These are phyloP conservation scores for Aspergillus sclerotiicarbonarius DNA, from an alignment of 495 filamentous ascomycete genomes.

Conservation along the genomic window DNA sequence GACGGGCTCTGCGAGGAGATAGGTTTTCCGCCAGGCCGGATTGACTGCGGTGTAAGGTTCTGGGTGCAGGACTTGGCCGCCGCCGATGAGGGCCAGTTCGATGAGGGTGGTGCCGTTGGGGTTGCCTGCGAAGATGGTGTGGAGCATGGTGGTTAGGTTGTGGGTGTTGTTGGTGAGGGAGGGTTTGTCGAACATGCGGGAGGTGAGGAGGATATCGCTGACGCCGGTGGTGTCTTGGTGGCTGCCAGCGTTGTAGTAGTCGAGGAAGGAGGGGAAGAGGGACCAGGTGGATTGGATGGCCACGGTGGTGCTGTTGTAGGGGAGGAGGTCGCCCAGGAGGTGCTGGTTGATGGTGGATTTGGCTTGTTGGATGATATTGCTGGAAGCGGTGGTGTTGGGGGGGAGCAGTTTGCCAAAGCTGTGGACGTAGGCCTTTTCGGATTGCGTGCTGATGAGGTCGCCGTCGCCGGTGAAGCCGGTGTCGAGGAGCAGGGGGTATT, in stretches of 20 bases:
- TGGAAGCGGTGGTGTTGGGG: not conserved
- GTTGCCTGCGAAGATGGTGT: slow-evolving; percentile 24
- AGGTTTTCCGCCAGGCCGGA: slow-evolving; percentile 44
- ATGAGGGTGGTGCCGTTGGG: slow-evolving; percentile 26
- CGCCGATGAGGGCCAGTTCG: slow-evolving; percentile 36
- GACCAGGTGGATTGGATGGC: slow-evolving; percentile 27
- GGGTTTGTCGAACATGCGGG: slow-evolving; percentile 37
- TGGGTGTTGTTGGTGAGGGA: slow-evolving; percentile 24
- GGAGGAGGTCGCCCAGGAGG: not conserved
- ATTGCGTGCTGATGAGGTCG: slow-evolving; percentile 27
- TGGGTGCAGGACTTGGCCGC: slow-evolving; percentile 33
- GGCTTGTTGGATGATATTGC: not conserved
- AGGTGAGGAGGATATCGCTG: slow-evolving; percentile 26
- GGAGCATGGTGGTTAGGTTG: slow-evolving; percentile 26
- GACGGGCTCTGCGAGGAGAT: slow-evolving; percentile 27
- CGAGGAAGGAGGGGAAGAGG: slow-evolving; percentile 31
- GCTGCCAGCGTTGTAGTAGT: slow-evolving; percentile 30
- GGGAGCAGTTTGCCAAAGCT: slow-evolving; percentile 28
- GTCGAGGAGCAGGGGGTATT: slow-evolving; percentile 22
- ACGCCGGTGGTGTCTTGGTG: slow-evolving; percentile 16
- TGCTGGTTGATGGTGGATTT: not conserved
- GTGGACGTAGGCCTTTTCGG: slow-evolving; percentile 33
- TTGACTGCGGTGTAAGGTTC: slow-evolving; percentile 33
- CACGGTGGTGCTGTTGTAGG: slow-evolving; percentile 24
- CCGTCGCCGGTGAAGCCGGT: slow-evolving; percentile 37